phyloP scores from a whole-genome alignment of 108 stramenopile species.

The Licmophora abbreviata region DNA sequence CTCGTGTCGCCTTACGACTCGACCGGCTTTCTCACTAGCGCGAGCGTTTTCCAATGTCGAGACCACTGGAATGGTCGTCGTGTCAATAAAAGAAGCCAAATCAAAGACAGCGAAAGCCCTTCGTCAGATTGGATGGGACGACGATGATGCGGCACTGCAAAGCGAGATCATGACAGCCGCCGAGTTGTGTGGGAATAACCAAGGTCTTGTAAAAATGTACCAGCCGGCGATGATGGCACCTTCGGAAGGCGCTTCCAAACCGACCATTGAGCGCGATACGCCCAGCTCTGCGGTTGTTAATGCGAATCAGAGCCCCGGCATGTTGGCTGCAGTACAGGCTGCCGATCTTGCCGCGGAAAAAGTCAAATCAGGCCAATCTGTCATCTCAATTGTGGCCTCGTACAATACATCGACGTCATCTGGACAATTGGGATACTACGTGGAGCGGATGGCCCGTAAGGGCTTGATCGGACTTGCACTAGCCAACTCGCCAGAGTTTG shows the following conservation, averaged over 20 bases:
- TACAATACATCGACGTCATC: conserved; percentile 27
- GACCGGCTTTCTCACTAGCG: too few species aligned
- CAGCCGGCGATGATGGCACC: conserved; percentile 24
- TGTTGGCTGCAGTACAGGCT: conserved; percentile 19
- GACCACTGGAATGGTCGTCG: conserved; percentile 3
- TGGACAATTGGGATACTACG: conserved; percentile 25
- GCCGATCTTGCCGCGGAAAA: conserved; percentile 19
- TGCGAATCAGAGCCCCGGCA: conserved; percentile 27
- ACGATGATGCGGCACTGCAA: conserved; percentile 17
- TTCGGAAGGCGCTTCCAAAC: conserved; percentile 13
- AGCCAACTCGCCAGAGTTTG: conserved; percentile 31
- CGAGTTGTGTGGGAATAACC: conserved; percentile 33
- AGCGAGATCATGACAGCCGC: conserved; percentile 24
- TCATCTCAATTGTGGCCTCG: conserved; percentile 16
- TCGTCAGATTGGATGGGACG: conserved; percentile 22
- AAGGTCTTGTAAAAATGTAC: conserved; percentile 36
- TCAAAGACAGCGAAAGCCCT: conserved; percentile 12
- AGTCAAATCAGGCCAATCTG: neutral
- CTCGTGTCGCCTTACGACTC: too few species aligned
- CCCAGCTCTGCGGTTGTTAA: conserved; percentile 17
- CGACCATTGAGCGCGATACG: conserved; percentile 15
- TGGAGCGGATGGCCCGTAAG: conserved; percentile 13
- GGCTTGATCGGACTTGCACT: conserved; percentile 20
- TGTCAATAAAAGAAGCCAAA: conserved; percentile 17
- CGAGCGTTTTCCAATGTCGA: too few species aligned